These are phyloP conservation scores for Camptophora hylomeconis DNA, from an alignment of 2,329 filamentous ascomycete genomes.

Conservation along the genomic window DNA sequence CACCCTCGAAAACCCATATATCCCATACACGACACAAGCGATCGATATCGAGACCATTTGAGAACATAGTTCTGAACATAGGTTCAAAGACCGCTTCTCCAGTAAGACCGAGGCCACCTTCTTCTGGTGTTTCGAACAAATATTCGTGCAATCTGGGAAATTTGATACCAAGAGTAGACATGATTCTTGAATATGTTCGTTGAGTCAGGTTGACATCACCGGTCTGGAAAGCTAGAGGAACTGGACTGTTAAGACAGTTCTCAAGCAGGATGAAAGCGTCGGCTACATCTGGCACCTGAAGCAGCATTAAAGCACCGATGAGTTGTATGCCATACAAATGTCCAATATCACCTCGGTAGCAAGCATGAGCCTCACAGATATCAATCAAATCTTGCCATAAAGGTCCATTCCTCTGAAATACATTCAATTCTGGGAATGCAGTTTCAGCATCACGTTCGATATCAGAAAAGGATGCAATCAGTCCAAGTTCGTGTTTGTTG, in stretches of 20 bases:
- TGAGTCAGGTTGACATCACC: slow-evolving; percentile 42
- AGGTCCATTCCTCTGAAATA: slow-evolving; percentile 42
- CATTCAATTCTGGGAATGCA: slow-evolving; percentile 45
- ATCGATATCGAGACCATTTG: slow-evolving; percentile 39
- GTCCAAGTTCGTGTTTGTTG: slow-evolving; percentile 28
- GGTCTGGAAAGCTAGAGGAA: slow-evolving; percentile 48
- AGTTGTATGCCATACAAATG: slow-evolving; percentile 48
- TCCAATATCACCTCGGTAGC: slow-evolving; percentile 51
- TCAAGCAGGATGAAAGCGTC: slow-evolving; percentile 46
- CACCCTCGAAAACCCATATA: slow-evolving; percentile 48
- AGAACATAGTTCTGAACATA: slow-evolving; percentile 41
- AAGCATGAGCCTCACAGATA: slow-evolving; percentile 48
- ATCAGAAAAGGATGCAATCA: slow-evolving; percentile 39
- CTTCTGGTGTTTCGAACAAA: slow-evolving; percentile 26
- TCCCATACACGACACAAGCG: slow-evolving; percentile 46
- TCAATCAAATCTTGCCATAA: slow-evolving; percentile 43
- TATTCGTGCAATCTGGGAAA: slow-evolving; percentile 41
- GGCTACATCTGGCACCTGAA: slow-evolving; percentile 39
- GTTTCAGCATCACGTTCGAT: slow-evolving; percentile 41
- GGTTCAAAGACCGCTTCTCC: slow-evolving; percentile 36
- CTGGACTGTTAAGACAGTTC: slow-evolving; percentile 47
- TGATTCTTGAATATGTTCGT: slow-evolving; percentile 42
- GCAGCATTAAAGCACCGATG: slow-evolving; percentile 44
- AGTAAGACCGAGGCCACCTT: slow-evolving; percentile 17
- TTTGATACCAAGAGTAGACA: slow-evolving; percentile 45